Percentiles rank a stretch among this genome's conserved stretches.
Conservation (phyloP, 352 stramenopile species). For the Pythium folliculosum region DNA sequence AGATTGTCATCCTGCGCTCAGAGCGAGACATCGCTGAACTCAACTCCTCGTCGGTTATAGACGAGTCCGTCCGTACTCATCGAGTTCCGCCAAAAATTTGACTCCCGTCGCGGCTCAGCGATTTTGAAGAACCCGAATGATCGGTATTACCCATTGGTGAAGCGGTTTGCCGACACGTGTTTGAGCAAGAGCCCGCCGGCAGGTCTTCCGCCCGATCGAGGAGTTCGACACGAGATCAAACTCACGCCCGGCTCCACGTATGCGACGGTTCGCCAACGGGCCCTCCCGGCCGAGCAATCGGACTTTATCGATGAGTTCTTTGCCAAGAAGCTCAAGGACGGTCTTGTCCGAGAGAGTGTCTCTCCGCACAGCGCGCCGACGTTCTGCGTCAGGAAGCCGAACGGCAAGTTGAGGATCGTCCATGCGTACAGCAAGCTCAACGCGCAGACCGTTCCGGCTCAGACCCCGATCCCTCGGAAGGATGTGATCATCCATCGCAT, state of each 20-base stretch:
- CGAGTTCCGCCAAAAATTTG: constrained; percentile 9
- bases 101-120: not conserved
- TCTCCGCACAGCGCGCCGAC: constrained; percentile 23
- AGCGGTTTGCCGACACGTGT: constrained; percentile 3
- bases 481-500: constrained; percentile 17
- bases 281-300: constrained; percentile 22
- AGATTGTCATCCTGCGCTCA: not conserved
- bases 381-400: constrained; percentile 32
- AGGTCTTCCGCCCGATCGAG: constrained; percentile 11
- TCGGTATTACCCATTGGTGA: constrained; percentile 13
- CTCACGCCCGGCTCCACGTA: constrained; percentile 19
- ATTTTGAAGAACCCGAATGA: constrained; percentile 23
- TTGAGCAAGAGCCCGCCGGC: not conserved
- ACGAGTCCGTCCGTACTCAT: constrained; percentile 7
- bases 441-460: too few relatives aligned
- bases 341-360: constrained; percentile 23
- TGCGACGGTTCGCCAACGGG: constrained; percentile 22
- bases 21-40: constrained; percentile 5
- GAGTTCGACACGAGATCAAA: constrained; percentile 29
- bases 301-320: constrained; percentile 30
- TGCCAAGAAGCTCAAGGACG: constrained; percentile 16
- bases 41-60: not conserved
- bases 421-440: too few relatives aligned
- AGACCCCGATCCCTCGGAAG: not conserved
- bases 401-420: constrained; percentile 20